Evolutionary conservation across 1,284 basidiomycete genomes (phyloP), one percentile per base, ranked within the genome.

Genomic region (Ustilago lituana): DNA sequence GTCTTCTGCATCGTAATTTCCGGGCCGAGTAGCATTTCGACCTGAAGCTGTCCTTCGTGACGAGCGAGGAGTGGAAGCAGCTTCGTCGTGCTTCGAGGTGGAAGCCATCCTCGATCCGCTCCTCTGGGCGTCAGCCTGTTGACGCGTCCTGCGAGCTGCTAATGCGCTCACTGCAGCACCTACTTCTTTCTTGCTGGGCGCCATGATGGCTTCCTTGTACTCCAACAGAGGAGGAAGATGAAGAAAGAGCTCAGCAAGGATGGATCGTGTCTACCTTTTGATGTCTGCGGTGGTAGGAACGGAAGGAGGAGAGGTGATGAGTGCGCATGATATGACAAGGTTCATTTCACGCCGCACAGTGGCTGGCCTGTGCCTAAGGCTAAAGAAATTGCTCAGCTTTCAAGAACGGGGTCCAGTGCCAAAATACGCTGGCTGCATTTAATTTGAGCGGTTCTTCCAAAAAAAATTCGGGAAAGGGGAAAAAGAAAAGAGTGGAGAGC

Each of bases 91-190:
- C 15, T 22, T 20, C 10, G 45, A 39, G 14, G 29, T 11, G 8
- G 53, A 33, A 47, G 53, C 51, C 32, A 17, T 29, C 46, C 17
- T 17, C 10, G 22, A 15, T 17, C 19, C 19, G 40, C 50, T 38
- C 27, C n/a, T 37, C 7, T 49, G 29, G 12, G 44, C 45, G 10
- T 52, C 31, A 15, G 60, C 60, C 19, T 48, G 32, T 35, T 56
- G 31, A 4, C 50, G 61, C 17, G 55, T 55, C 45, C 66, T 62
- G 32, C 63, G 58, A 45, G 68, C 68, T 43, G 68, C 68, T 2
- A 66, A 15, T 6, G 68, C 68, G 37, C 68, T 71, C 17, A 66
- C 19, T 7, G 52, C 61, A 33, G 53, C 33, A 3, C 43, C 31
- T 12, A 35, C 46, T 24, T 23, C 36, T 31, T 41, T 54, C 41